Base-by-base conservation (phyloP, 495 filamentous ascomycete genomes). In the Recurvomyces mirabilis region DNA sequence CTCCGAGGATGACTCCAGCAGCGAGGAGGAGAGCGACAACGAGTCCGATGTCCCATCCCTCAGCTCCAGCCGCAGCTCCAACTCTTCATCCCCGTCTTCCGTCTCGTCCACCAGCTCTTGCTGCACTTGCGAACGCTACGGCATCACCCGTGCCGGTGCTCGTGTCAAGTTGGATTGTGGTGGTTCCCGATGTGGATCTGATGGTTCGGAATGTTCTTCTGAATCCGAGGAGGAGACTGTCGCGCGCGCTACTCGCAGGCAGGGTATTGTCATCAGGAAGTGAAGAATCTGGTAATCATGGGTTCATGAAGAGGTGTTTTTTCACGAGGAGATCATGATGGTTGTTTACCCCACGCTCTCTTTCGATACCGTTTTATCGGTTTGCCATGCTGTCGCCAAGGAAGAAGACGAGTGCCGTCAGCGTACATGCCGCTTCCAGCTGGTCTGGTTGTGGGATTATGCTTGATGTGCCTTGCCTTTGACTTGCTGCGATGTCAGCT, bases 101-200 rank as follows among this genome's bases (percentile, higher is more conserved):
- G 69, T 88, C 55, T 81, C 74, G 53, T 83, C 84, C 60, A 77
- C 77, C 60, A 74, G 75, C 62, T 75, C 72, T 38, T 62, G 63
- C 60, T 95, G 87, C 73, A 81, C 76, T 47, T 94, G 87, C 65
- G 84, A 95, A 56, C 85, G 87, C 69, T 95, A 91, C 69, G 87
- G 87, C 43, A 93, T 95, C 71, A 95, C 87, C 46, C 83, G 87
- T 66, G 78, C 78, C 67, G 87, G 87, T 48, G 81, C 87, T 60
- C 75, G 86, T 44, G 81, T 94, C 74, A 91, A 87, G 74, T 77
- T 94, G 49, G 87, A 94, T 73, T 94, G 87, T 55, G 86, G 86
- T 33, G 87, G 87, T 49, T 68, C 74, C 47, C 78, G 86, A 59
- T 94, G 87, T 63, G 82, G 82, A 46, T 71, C 72, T 32, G 73